Base-by-base conservation (phyloP, 2,329 filamentous ascomycete species). In the Ophiostoma novo-ulmi region DNA sequence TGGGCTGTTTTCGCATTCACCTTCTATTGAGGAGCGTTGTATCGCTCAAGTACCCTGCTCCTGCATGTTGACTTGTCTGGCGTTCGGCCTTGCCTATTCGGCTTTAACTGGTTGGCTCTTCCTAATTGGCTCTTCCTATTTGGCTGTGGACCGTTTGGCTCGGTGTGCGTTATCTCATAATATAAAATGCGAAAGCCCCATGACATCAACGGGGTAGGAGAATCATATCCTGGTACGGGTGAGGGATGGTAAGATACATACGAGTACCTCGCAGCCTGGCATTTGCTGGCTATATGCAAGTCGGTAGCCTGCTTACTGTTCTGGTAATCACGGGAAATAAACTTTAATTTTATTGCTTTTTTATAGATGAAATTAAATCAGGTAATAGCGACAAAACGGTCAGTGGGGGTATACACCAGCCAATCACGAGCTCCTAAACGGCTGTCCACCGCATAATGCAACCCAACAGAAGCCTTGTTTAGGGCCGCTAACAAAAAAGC, bases 11-110 rank as follows among this genome's bases (percentile, higher is more conserved):
- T 58, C 52, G 52, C 52, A 48, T 58, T 58, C 52, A 58, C 52
- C 52, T 58, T 58, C 26, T 58, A 58, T 58, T 58, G 22, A 26
- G 52, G 52, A 58, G 52, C 52, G 52, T 58, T 58, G 52, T 58
- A 58, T 58, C 52, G 52, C n/a, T n/a, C n/a, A 58, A 26, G 52
- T 58, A 58, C 22, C 52, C 52, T 58, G 48, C 48, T 55, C 48
- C 48, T 58, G 52, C 52, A 58, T 58, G n/a, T 22, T 58, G 7
- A 58, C 52, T 48, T 48, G 44, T 17, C n/a, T 48, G 44, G 31
- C 3, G 31, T 31, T 31, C 3, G 31, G 31, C 31, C 31, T 31
- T 31, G 31, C 31, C 31, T 31, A 31, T 31, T 31, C 31, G 31
- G 31, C 31, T 31, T 3, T 31, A 4, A 31, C 2, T 31, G 31